A percentile compares a stretch with the other conserved stretches of the same genome.
These are phyloP conservation scores for Stentor roeselii DNA, from an alignment of 73 alveolate genomes.

Conservation along the genomic window DNA sequence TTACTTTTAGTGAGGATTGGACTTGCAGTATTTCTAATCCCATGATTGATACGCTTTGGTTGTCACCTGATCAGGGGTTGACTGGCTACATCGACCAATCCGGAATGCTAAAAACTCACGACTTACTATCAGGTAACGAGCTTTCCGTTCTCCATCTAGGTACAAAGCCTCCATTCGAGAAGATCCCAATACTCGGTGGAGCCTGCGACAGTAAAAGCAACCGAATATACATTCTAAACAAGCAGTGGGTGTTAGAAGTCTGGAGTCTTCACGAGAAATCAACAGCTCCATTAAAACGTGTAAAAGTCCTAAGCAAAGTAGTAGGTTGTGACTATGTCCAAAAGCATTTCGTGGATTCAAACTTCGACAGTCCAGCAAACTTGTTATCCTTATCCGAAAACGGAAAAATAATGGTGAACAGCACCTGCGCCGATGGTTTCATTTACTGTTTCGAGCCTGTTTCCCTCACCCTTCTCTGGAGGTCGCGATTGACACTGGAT, in stretches of 20 bases:
- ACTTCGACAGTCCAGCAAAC: slow-evolving; percentile 41
- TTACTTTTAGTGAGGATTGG: slow-evolving; percentile 42
- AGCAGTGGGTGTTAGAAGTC: slow-evolving; percentile 53
- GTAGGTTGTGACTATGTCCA: slow-evolving; percentile 43
- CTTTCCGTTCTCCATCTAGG: slow-evolving; percentile 47
- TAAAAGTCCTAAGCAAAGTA: slow-evolving; percentile 47
- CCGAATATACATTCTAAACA: slow-evolving; percentile 48
- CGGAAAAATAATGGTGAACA: slow-evolving; percentile 39
- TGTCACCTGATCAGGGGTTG: slow-evolving; percentile 37
- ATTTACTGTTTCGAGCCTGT: slow-evolving; percentile 60
- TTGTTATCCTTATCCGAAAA: slow-evolving; percentile 38
- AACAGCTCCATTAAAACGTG: slow-evolving; percentile 42
- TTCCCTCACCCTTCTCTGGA: slow-evolving; percentile 52
- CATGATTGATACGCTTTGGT: slow-evolving; percentile 38
- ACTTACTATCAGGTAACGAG: slow-evolving; percentile 36
- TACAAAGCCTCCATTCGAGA: slow-evolving; percentile 58
- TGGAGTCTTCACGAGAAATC: slow-evolving; percentile 50
- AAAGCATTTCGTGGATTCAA: slow-evolving; percentile 27
- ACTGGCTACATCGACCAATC: slow-evolving; percentile 45
- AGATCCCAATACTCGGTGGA: slow-evolving; percentile 50
- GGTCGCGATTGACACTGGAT: slow-evolving; percentile 27
- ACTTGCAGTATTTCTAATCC: slow-evolving; percentile 37
- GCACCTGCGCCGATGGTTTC: slow-evolving; percentile 58
- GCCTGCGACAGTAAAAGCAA: slow-evolving; percentile 46
- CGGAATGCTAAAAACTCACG: slow-evolving; percentile 38